phyloP scores from a whole-genome alignment of 2,329 filamentous ascomycete genomes.

The Curvularia spicifera region DNA sequence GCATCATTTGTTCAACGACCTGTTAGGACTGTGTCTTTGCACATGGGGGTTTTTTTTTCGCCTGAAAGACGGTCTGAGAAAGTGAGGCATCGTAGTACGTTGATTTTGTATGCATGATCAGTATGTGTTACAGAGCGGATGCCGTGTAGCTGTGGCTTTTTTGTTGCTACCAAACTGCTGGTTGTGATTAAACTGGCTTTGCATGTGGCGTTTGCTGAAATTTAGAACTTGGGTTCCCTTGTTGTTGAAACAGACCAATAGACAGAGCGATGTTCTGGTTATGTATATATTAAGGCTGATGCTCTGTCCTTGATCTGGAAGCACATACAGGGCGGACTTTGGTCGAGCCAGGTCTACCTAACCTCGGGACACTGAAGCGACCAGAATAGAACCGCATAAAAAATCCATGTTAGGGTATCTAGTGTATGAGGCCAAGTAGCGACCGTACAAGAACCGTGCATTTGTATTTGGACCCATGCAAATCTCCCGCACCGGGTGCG shows the following conservation, averaged over 20 bases:
- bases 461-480: too few relatives aligned
- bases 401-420: too few relatives aligned
- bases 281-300: not conserved
- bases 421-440: not conserved
- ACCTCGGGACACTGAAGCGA: not conserved
- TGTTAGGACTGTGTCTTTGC: not conserved
- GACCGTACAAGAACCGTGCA: not conserved
- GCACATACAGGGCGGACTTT: not conserved
- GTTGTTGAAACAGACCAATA: not conserved
- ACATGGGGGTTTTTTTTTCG: not conserved
- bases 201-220: not conserved
- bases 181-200: not conserved
- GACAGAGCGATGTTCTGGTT: not conserved
- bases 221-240: not conserved
- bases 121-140: not conserved
- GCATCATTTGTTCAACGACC: not conserved
- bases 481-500: slow-evolving; percentile 2
- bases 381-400: not conserved
- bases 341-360: not conserved
- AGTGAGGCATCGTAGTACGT: not conserved
- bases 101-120: not conserved
- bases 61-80: not conserved
- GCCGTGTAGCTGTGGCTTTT: slow-evolving; percentile 9
- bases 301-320: not conserved
- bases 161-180: not conserved